These are phyloP conservation scores for Pseudocercospora macadamiae DNA, from an alignment of 2,329 filamentous ascomycete genomes.

Conservation along the genomic window DNA sequence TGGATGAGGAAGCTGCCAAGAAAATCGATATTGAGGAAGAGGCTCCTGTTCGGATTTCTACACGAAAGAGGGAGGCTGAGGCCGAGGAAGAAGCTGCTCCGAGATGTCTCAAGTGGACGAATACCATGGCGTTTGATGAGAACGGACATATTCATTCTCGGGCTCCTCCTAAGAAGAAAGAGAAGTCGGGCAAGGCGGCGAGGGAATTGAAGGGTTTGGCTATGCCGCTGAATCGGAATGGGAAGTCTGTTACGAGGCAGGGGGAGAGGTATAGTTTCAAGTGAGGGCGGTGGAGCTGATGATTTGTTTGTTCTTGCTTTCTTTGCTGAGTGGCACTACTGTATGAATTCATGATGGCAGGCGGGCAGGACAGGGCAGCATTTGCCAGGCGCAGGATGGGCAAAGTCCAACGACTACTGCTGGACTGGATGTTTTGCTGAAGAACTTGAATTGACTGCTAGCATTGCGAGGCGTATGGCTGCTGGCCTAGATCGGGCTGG, in stretches of 20 bases:
- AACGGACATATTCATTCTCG: constrained; percentile 37
- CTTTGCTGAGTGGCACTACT: neutral
- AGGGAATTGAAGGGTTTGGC: constrained; percentile 41
- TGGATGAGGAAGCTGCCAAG: constrained; percentile 53
- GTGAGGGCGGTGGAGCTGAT: neutral
- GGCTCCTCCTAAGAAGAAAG: constrained; percentile 38
- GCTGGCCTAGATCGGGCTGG: too few species aligned
- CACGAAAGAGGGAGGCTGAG: constrained; percentile 63
- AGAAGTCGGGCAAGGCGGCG: constrained; percentile 32
- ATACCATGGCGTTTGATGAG: constrained; percentile 58
- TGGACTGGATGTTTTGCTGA: too few species aligned
- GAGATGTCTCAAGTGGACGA: constrained; percentile 68
- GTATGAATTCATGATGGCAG: neutral
- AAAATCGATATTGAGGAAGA: constrained; percentile 53
- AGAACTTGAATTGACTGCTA: neutral
- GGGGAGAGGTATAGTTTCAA: constrained; percentile 48
- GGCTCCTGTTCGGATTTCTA: constrained; percentile 59
- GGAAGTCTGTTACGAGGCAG: constrained; percentile 55
- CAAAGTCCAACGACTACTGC: too few species aligned
- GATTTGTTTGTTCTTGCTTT: too few species aligned
- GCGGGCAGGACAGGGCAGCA: too few species aligned
- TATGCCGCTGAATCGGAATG: constrained; percentile 48
- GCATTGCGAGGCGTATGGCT: neutral
- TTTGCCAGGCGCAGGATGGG: neutral
- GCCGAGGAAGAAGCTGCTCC: constrained; percentile 57